Percentiles rank a stretch among this genome's conserved stretches.
phyloP scores from a whole-genome alignment of 371 early-diverging fungal genomes.

The Choanephora cucurbitarum region DNA sequence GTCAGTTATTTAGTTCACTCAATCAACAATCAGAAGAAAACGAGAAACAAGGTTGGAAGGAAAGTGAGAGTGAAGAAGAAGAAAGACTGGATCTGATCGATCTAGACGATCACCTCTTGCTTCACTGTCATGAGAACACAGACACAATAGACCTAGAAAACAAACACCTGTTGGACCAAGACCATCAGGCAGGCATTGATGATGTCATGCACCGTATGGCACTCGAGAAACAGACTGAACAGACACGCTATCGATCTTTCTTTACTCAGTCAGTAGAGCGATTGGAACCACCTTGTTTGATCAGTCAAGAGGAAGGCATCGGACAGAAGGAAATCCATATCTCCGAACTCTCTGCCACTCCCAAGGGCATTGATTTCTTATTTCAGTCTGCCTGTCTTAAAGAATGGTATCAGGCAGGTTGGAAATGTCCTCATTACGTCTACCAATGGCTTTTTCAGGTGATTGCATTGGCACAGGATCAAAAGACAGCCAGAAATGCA shows the following conservation, averaged over 20 bases:
- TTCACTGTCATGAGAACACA: background rate
- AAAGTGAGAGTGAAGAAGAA: background rate
- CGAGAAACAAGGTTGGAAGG: background rate
- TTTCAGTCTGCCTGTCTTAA: slow-evolving; percentile 27
- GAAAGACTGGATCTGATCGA: background rate
- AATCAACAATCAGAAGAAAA: slow-evolving; percentile 11
- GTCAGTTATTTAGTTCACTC: slow-evolving; percentile 1
- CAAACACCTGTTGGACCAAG: slow-evolving; percentile 8
- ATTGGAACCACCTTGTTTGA: slow-evolving; percentile 13
- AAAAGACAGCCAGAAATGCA: slow-evolving; percentile 31
- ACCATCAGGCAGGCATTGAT: slow-evolving; percentile 13
- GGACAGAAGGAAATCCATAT: slow-evolving; percentile 32
- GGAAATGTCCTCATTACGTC: slow-evolving; percentile 38
- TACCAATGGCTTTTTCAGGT: slow-evolving; percentile 47
- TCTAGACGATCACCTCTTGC: too few species aligned
- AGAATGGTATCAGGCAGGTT: slow-evolving; percentile 36
- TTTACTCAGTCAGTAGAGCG: slow-evolving; percentile 7
- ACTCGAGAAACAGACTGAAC: slow-evolving; percentile 4
- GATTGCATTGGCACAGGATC: slow-evolving; percentile 37
- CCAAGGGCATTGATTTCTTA: slow-evolving; percentile 30
- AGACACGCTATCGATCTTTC: slow-evolving; percentile 14
- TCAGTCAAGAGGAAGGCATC: slow-evolving; percentile 6
- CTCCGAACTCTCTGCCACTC: slow-evolving; percentile 15
- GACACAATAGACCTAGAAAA: slow-evolving; percentile 3
- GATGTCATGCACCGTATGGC: background rate